Conservation (phyloP, 164 flowering plant species). For the Vitis rotundifolia region DNA sequence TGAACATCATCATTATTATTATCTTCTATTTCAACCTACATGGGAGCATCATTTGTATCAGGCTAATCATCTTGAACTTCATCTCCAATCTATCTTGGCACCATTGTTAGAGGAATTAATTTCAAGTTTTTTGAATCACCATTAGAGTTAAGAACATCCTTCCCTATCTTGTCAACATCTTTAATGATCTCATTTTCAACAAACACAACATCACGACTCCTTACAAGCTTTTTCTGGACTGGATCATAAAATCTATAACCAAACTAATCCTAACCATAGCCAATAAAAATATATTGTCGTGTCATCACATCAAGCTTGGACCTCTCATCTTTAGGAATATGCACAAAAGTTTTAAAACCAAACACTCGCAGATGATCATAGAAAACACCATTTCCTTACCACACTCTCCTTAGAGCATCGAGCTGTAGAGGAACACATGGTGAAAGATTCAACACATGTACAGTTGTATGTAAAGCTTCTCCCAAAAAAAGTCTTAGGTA, state of each 20-base stretch:
- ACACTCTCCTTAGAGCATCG: too few relatives aligned
- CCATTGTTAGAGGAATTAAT: too few relatives aligned
- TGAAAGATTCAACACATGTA: background rate
- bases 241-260: constrained; percentile 14
- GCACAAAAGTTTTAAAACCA: constrained; percentile 4
- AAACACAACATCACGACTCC: constrained; percentile 15
- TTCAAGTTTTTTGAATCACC: too few relatives aligned
- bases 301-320: constrained; percentile 11
- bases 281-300: constrained; percentile 5
- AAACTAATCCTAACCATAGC: constrained; percentile 10
- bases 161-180: background rate
- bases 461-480: background rate
- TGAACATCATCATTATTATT: too few relatives aligned
- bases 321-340: constrained; percentile 17
- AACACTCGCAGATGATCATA: too few relatives aligned
- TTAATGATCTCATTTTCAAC: constrained; percentile 8
- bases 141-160: too few relatives aligned
- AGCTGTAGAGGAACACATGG: background rate
- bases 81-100: background rate
- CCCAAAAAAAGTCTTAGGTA: background rate
- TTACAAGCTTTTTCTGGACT: background rate
- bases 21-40: too few relatives aligned
- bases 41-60: too few relatives aligned
- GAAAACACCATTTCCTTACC: too few relatives aligned
- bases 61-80: too few relatives aligned